Evolutionary conservation across 176 grass and related monocot genomes (phyloP).

Genomic region (Musa beccarii): DNA sequence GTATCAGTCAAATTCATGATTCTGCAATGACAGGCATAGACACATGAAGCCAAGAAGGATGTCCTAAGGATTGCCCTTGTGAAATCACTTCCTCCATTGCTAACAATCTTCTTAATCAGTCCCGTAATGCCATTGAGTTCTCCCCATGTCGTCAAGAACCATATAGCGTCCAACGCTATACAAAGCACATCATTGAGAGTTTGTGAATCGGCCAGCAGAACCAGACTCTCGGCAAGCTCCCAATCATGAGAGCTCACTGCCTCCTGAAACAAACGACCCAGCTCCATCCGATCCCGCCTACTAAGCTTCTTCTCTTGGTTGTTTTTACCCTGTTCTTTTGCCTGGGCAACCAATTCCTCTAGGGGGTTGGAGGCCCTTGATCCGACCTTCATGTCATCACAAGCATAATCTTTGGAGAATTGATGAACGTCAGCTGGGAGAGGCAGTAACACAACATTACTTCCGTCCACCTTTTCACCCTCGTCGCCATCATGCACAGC

Average conservation of each 20-base stretch:
- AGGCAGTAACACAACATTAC: slow-evolving; percentile 32
- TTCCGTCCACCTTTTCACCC: slow-evolving; percentile 28
- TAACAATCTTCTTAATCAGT: slow-evolving; percentile 74
- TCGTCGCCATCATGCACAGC: not conserved
- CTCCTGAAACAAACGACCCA: slow-evolving; percentile 56
- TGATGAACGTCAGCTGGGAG: slow-evolving; percentile 33
- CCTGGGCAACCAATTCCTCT: slow-evolving; percentile 32
- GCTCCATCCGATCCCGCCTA: slow-evolving; percentile 58
- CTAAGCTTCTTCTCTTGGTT: slow-evolving; percentile 63
- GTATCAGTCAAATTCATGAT: slow-evolving; percentile 64
- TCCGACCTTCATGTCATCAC: slow-evolving; percentile 40
- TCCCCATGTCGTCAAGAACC: slow-evolving; percentile 62
- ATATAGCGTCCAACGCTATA: slow-evolving; percentile 65
- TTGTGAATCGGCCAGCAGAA: slow-evolving; percentile 45
- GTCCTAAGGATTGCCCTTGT: slow-evolving; percentile 71
- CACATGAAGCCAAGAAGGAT: slow-evolving; percentile 81
- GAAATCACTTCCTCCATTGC: slow-evolving; percentile 63
- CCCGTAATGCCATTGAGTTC: slow-evolving; percentile 50
- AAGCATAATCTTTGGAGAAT: slow-evolving; percentile 18
- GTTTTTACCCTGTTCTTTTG: slow-evolving; percentile 32
- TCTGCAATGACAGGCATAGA: slow-evolving; percentile 63
- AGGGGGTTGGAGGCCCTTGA: slow-evolving; percentile 43
- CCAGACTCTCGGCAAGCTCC: slow-evolving; percentile 41
- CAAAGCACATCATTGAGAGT: slow-evolving; percentile 85
- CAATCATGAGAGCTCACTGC: slow-evolving; percentile 63